A percentile compares a stretch with the other conserved stretches of the same genome.
phyloP scores from a whole-genome alignment of 2,329 filamentous ascomycete species.

The Cercospora sesami region DNA sequence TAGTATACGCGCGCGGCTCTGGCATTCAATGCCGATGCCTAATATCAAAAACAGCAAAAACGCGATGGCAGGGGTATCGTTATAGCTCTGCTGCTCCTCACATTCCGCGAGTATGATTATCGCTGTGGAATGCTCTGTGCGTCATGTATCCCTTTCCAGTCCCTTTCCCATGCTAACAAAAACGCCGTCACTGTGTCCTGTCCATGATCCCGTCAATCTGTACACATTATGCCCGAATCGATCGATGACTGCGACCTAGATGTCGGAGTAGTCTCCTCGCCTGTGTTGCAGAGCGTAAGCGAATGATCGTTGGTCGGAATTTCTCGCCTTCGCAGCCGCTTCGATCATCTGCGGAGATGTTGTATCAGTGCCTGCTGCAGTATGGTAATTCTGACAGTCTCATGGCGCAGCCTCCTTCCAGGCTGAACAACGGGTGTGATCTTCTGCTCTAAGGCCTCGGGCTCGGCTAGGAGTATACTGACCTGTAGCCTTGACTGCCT shows the following conservation, averaged over 20 bases:
- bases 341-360: constrained; percentile 14
- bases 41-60: background rate
- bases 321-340: background rate
- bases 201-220: constrained; percentile 1
- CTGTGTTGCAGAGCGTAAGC: constrained; percentile 23
- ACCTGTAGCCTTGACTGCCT: constrained; percentile 51
- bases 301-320: constrained; percentile 2
- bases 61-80: background rate
- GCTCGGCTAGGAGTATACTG: constrained; percentile 37
- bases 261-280: constrained; percentile 26
- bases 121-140: background rate
- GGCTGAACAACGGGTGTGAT: background rate
- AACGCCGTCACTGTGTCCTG: constrained; percentile 12
- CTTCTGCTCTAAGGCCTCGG: constrained; percentile 2
- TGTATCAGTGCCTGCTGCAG: constrained; percentile 16
- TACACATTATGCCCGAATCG: constrained; percentile 10
- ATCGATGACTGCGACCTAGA: constrained; percentile 3
- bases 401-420: constrained; percentile 2
- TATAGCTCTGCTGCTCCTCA: background rate
- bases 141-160: background rate
- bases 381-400: constrained; percentile 6
- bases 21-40: background rate
- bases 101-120: background rate
- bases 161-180: constrained; percentile 1
- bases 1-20: background rate